A percentile compares a stretch with the other conserved stretches of the same genome.
Conservation (phyloP, 495 filamentous ascomycete genomes). For the Neohortaea acidophila region DNA sequence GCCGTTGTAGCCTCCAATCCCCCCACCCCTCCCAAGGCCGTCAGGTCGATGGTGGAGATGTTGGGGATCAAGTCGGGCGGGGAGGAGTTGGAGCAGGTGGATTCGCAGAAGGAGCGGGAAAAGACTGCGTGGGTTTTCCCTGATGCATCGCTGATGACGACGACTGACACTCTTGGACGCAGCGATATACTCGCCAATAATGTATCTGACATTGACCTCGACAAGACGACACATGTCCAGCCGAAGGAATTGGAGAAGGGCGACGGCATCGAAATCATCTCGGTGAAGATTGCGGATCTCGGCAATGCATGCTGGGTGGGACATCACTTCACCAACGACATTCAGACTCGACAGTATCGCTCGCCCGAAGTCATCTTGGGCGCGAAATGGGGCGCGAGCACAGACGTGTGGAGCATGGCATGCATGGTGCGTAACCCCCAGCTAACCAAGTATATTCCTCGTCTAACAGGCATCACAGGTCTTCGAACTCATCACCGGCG, state of each 20-base stretch:
- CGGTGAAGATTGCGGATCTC: slow-evolving; percentile 96
- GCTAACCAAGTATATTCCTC: slow-evolving; percentile 1
- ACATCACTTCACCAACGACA: slow-evolving; percentile 98
- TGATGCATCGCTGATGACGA: neutral
- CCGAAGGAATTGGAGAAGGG: slow-evolving; percentile 37
- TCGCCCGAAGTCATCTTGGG: slow-evolving; percentile 96
- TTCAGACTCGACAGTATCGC: slow-evolving; percentile 93
- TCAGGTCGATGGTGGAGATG: slow-evolving; percentile 41
- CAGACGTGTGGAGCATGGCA: slow-evolving; percentile 99
- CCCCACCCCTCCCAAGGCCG: slow-evolving; percentile 12
- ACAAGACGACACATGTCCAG: slow-evolving; percentile 40
- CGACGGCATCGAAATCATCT: slow-evolving; percentile 59
- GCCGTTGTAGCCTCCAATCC: slow-evolving; percentile 24
- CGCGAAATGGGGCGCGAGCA: slow-evolving; percentile 95
- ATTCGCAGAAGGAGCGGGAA: slow-evolving; percentile 69
- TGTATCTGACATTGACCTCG: slow-evolving; percentile 85
- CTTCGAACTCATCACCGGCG: slow-evolving; percentile 94
- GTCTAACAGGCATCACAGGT: slow-evolving; percentile 47
- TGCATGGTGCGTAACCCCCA: slow-evolving; percentile 58
- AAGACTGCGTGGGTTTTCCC: slow-evolving; percentile 68
- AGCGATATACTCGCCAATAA: slow-evolving; percentile 85
- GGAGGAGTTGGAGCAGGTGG: slow-evolving; percentile 42
- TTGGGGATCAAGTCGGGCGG: slow-evolving; percentile 35
- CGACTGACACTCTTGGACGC: slow-evolving; percentile 14
- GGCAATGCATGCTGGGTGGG: slow-evolving; percentile 98